Conservation (phyloP, 495 filamentous ascomycete species). For the Aspergillus sparsus region DNA sequence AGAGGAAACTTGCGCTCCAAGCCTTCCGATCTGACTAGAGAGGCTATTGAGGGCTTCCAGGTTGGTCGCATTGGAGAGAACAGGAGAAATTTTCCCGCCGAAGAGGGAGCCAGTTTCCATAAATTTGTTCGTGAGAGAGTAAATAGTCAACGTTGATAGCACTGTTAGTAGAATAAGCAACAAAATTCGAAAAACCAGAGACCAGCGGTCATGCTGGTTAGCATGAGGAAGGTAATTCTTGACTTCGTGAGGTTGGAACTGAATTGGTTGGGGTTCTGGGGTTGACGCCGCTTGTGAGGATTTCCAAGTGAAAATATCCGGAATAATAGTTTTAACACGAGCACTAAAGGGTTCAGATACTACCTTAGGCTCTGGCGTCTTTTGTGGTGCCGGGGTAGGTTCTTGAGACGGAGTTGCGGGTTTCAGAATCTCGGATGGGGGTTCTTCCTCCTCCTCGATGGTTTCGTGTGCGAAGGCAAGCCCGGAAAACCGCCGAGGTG, state of each 20-base stretch:
- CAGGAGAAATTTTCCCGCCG: constrained; percentile 6
- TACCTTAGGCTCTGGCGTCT: constrained; percentile 7
- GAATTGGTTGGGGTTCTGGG: neutral
- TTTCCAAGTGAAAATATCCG: constrained; percentile 9
- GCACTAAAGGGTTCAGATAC: constrained; percentile 22
- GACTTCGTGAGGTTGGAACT: neutral
- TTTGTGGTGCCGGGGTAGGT: constrained; percentile 6
- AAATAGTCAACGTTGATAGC: constrained; percentile 15
- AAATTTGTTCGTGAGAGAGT: constrained; percentile 7
- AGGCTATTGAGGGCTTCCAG: constrained; percentile 32
- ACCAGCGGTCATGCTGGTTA: neutral
- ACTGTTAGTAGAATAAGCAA: constrained; percentile 10
- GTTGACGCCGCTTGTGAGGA: neutral
- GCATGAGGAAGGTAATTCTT: neutral
- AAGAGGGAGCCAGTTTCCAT: constrained; percentile 11
- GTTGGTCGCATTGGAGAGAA: constrained; percentile 27
- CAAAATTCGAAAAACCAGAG: constrained; percentile 10
- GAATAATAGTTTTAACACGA: constrained; percentile 33
- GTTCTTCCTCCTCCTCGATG: constrained; percentile 38
- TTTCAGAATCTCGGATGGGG: constrained; percentile 9
- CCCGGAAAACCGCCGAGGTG: constrained; percentile 46
- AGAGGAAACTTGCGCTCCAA: constrained; percentile 39
- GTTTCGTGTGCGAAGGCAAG: constrained; percentile 34
- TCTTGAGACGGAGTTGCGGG: constrained; percentile 2
- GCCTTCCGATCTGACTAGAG: constrained; percentile 32